A percentile compares a stretch with the other conserved stretches of the same genome.
Evolutionary conservation across 2,329 filamentous ascomycete genomes (phyloP).

Genomic region (Teratosphaeria pseudoeucalypti): DNA sequence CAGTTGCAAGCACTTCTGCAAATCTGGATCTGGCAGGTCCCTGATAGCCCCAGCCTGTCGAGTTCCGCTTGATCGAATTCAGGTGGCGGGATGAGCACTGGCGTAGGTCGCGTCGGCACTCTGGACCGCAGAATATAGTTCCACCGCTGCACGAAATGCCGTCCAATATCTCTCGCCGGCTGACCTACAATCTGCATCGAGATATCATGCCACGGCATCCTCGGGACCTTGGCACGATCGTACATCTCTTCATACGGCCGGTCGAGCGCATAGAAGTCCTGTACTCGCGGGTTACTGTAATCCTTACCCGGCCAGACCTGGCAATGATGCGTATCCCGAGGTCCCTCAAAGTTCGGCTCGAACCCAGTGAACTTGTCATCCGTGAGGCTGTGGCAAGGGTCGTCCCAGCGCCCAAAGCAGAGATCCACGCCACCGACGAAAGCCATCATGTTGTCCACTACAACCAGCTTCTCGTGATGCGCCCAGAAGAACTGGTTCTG

Average conservation of each 20-base stretch:
- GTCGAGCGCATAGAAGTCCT: slow-evolving; percentile 87
- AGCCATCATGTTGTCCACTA: slow-evolving; percentile 90
- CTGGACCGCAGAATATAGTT: slow-evolving; percentile 90
- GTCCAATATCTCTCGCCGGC: slow-evolving; percentile 82
- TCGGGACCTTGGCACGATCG: slow-evolving; percentile 72
- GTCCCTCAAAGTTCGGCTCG: slow-evolving; percentile 59
- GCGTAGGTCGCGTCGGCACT: slow-evolving; percentile 85
- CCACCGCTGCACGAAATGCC: slow-evolving; percentile 96
- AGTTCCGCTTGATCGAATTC: slow-evolving; percentile 82
- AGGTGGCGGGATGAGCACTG: slow-evolving; percentile 84
- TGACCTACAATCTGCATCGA: slow-evolving; percentile 96
- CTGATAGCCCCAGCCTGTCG: slow-evolving; percentile 75
- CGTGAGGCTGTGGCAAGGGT: slow-evolving; percentile 77
- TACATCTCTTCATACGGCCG: slow-evolving; percentile 99
- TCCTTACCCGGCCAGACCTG: slow-evolving; percentile 97
- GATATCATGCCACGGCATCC: slow-evolving; percentile 99
- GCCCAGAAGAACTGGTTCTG: slow-evolving; percentile 99
- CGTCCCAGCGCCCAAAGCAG: slow-evolving; percentile 96
- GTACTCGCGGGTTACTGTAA: slow-evolving; percentile 90
- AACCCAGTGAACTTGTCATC: slow-evolving; percentile 96
- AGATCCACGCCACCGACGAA: slow-evolving; percentile 94
- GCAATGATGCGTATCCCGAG: slow-evolving; percentile 85
- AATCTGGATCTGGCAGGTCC: slow-evolving; percentile 94
- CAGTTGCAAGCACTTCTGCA: slow-evolving; percentile 80
- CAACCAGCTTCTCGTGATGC: slow-evolving; percentile 95